These are phyloP conservation scores for Torulaspora microellipsoides DNA, from an alignment of 805 yeast species.

Conservation along the genomic window DNA sequence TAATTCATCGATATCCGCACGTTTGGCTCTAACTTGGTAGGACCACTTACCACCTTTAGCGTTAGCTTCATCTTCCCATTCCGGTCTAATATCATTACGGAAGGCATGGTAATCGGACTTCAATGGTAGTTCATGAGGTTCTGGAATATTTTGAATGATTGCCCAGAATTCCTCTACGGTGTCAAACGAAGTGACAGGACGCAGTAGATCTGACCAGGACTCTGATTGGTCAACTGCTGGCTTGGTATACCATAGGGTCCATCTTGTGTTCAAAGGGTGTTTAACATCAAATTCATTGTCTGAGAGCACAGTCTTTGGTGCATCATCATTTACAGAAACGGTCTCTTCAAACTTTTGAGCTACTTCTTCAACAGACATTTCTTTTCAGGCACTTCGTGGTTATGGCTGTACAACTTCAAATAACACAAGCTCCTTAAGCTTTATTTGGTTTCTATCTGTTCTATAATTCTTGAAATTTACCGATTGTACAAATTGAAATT, in stretches of 20 bases:
- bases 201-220: constrained; percentile 87
- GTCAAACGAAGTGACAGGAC: constrained; percentile 85
- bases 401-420: background rate
- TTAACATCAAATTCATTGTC: constrained; percentile 35
- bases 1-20: constrained; percentile 70
- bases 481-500: no score
- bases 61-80: constrained; percentile 94
- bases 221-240: constrained; percentile 76
- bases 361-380: constrained; percentile 37
- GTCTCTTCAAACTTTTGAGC: constrained; percentile 31
- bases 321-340: constrained; percentile 22
- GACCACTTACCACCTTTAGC: constrained; percentile 94
- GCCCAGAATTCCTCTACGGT: constrained; percentile 99
- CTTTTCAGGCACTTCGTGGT: background rate
- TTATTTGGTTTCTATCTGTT: no score
- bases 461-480: no score
- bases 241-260: constrained; percentile 98
- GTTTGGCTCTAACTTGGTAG: constrained; percentile 62
- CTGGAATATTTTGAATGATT: constrained; percentile 86
- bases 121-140: constrained; percentile 83
- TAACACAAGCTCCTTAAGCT: background rate
- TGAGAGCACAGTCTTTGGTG: constrained; percentile 31
- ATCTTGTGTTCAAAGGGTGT: constrained; percentile 84
- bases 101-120: constrained; percentile 94
- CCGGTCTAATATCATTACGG: constrained; percentile 91